phyloP scores from a whole-genome alignment of 305 asterid genomes.

The Stenogyne calaminthoides region DNA sequence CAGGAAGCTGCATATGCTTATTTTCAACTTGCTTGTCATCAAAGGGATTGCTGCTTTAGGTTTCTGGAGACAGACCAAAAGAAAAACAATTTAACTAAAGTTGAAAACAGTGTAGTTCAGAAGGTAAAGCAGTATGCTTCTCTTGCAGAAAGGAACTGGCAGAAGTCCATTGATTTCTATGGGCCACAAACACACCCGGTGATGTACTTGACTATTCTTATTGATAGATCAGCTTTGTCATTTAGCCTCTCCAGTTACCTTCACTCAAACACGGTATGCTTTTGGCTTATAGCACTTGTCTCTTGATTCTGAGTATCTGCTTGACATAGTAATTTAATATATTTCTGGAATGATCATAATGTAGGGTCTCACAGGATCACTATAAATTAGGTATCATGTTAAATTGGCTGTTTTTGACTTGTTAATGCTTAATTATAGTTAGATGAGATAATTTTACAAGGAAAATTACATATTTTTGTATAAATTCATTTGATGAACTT shows the following conservation, averaged over 20 bases:
- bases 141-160: constrained; percentile 97
- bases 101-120: constrained; percentile 53
- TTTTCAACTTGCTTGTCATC: constrained; percentile 88
- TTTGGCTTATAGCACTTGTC: constrained; percentile 11
- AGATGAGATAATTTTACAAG: not conserved
- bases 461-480: not conserved
- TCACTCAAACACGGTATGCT: constrained; percentile 68
- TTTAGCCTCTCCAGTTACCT: constrained; percentile 65
- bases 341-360: not conserved
- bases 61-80: constrained; percentile 61
- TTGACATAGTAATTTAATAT: not conserved
- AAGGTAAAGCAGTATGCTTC: constrained; percentile 85
- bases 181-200: constrained; percentile 74
- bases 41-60: constrained; percentile 86
- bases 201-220: constrained; percentile 73
- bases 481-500: constrained; percentile 1
- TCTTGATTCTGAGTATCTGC: constrained; percentile 19
- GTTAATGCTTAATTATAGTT: not conserved
- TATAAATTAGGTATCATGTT: constrained; percentile 22
- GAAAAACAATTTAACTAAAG: constrained; percentile 51
- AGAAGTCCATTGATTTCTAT: constrained; percentile 79
- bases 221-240: constrained; percentile 73
- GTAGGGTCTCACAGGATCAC: constrained; percentile 2
- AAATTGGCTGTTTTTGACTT: not conserved
- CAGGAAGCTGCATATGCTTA: constrained; percentile 96